These are phyloP conservation scores for Chenopodium formosanum DNA, from an alignment of 148 eudicot genomes.

Conservation along the genomic window DNA sequence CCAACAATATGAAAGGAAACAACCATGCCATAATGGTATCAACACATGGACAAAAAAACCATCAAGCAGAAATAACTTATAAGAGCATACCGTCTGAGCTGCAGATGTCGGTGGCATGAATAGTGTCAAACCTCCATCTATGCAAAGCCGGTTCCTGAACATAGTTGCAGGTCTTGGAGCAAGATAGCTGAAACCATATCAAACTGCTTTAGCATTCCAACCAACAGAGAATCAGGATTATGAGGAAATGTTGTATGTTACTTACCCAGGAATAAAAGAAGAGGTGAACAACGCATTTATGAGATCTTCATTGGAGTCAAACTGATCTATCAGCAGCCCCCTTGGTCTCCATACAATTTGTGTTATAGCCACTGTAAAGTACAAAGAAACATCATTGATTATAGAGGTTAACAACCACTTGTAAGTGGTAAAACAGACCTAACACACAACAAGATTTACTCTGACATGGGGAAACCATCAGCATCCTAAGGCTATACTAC, in stretches of 20 bases:
- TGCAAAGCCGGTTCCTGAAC: conserved; percentile 84
- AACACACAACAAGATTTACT: background rate
- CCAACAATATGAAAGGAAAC: background rate
- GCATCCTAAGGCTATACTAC: background rate
- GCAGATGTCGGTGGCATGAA: conserved; percentile 99
- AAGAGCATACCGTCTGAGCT: conserved; percentile 65
- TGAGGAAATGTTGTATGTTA: background rate
- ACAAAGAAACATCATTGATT: conserved; percentile 26
- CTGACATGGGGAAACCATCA: background rate
- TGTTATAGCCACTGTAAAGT: conserved; percentile 81
- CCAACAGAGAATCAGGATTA: background rate
- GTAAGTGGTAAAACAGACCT: background rate
- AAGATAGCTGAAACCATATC: conserved; percentile 54
- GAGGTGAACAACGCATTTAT: conserved; percentile 92
- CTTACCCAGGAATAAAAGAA: conserved; percentile 97
- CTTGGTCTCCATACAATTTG: conserved; percentile 94
- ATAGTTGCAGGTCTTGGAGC: conserved; percentile 95
- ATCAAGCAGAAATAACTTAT: background rate
- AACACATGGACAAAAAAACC: background rate
- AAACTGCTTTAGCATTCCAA: conserved; percentile 18
- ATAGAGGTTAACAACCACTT: background rate
- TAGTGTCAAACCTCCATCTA: conserved; percentile 95
- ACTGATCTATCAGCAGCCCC: conserved; percentile 88
- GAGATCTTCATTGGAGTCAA: conserved; percentile 96
- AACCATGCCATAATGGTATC: background rate